Conservation (phyloP, 129 eudicot genomes). For the Pseudognaphalium luteoalbum region DNA sequence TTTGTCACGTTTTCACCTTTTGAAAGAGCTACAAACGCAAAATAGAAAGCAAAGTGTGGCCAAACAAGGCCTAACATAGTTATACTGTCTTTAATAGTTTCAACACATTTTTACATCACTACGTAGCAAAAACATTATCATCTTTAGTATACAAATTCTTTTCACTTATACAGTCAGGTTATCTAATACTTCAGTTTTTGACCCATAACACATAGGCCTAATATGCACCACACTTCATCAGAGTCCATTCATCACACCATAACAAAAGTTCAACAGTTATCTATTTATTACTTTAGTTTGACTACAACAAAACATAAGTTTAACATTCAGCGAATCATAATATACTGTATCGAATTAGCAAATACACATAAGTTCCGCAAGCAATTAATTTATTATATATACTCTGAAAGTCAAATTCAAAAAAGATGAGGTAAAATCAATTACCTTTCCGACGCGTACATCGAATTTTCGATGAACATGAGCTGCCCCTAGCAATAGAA, state of each 20-base stretch:
- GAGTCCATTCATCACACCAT: not conserved
- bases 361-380: not conserved
- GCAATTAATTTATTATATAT: not conserved
- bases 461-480: conserved; percentile 32
- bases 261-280: too few species aligned
- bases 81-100: too few species aligned
- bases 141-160: not conserved
- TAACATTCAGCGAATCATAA: too few species aligned
- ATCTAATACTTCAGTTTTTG: not conserved
- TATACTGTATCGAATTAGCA: not conserved
- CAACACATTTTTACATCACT: not conserved
- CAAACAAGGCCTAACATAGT: too few species aligned
- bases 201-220: not conserved
- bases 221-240: not conserved
- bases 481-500: conserved; percentile 27
- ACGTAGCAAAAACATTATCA: not conserved
- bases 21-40: too few species aligned
- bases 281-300: too few species aligned
- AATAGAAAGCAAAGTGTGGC: too few species aligned
- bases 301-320: too few species aligned
- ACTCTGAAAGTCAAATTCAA: conserved; percentile 1
- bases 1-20: too few species aligned
- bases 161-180: not conserved
- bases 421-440: not conserved
- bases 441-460: conserved; percentile 43